Conservation (phyloP, 139 green algal species). For the Marvania coccoides region DNA sequence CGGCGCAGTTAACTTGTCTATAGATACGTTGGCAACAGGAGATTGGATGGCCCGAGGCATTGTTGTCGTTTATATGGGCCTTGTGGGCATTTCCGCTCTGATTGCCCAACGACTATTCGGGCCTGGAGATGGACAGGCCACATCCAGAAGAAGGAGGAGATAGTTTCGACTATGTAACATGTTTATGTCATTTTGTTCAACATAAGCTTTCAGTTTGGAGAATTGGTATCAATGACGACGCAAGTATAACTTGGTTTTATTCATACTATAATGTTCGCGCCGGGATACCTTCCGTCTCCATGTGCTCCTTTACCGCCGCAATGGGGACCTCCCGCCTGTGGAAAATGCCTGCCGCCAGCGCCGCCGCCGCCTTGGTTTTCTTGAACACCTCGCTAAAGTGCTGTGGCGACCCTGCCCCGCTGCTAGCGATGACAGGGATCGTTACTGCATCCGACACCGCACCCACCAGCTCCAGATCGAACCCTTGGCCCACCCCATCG, state of each 20-base stretch:
- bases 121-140: too few species aligned
- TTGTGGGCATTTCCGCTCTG: too few species aligned
- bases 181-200: too few species aligned
- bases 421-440: slow-evolving; percentile 96
- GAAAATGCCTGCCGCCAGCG: slow-evolving; percentile 97
- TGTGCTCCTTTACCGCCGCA: slow-evolving; percentile 82
- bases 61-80: slow-evolving; percentile 20
- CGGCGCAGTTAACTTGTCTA: slow-evolving; percentile 40
- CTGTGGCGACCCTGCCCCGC: slow-evolving; percentile 77
- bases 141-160: too few species aligned
- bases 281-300: slow-evolving; percentile 64
- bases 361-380: slow-evolving; percentile 70
- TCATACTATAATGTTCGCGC: slow-evolving; percentile 37
- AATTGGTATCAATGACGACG: background rate
- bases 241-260: background rate
- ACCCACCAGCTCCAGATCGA: slow-evolving; percentile 88
- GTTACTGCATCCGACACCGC: slow-evolving; percentile 82
- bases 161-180: too few species aligned
- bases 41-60: slow-evolving; percentile 16
- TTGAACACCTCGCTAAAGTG: slow-evolving; percentile 90
- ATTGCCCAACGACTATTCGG: too few species aligned
- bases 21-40: slow-evolving; percentile 49
- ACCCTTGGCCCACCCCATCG: slow-evolving; percentile 79
- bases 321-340: slow-evolving; percentile 92
- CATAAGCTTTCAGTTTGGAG: too few species aligned